Conservation (phyloP, 2,329 filamentous ascomycete genomes). For the Endocalyx cinctus region DNA sequence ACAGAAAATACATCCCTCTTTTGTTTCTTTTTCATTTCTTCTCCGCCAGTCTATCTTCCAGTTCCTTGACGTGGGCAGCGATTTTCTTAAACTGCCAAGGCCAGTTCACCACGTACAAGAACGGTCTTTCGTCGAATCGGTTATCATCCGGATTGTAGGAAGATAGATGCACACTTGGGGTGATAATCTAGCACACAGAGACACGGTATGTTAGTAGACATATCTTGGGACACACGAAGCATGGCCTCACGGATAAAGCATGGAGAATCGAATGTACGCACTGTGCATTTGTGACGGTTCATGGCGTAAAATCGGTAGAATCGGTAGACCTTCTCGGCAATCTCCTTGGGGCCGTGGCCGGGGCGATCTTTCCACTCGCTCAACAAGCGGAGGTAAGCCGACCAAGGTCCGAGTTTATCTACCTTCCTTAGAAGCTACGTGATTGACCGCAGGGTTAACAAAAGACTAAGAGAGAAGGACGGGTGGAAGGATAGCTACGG, state of each 20-base stretch:
- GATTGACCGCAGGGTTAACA: no score
- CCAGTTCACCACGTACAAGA: conserved; percentile 10
- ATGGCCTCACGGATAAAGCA: no score
- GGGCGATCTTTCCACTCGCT: conserved; percentile 9
- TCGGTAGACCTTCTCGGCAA: conserved; percentile 9
- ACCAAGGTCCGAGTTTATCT: conserved; percentile 7
- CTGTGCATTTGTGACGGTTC: conserved; percentile 7
- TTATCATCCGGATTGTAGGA: conserved; percentile 13
- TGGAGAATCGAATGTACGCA: no score
- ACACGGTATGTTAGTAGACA: no score
- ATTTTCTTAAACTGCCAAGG: conserved; percentile 13
- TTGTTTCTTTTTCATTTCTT: no score
- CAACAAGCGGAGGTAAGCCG: conserved; percentile 8
- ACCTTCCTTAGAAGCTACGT: conserved; percentile 3
- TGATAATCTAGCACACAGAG: no score
- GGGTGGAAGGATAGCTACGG: no score
- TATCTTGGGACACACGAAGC: no score
- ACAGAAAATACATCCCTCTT: no score
- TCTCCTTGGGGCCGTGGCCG: conserved; percentile 6
- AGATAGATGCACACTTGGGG: no score
- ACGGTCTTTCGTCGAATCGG: conserved; percentile 7
- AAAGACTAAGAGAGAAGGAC: no score
- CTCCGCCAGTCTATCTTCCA: no score
- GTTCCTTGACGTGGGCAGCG: neutral
- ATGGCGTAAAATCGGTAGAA: conserved; percentile 11